Percentiles rank a stretch among this genome's conserved stretches.
Conservation (phyloP, 495 filamentous ascomycete genomes). For the Aspergillus kassunensis region DNA sequence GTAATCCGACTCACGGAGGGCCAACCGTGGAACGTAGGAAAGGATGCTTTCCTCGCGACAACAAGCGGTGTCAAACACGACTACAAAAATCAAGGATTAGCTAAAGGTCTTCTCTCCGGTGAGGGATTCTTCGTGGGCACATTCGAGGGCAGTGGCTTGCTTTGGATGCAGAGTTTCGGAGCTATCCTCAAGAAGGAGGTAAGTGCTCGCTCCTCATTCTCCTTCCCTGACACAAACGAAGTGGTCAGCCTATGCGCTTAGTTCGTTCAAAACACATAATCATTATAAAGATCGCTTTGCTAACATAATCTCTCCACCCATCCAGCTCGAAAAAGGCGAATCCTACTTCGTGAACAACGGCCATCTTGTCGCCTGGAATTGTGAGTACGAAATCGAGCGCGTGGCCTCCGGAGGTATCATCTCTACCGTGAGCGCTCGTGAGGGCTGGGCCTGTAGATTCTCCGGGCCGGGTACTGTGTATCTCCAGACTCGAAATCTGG, state of each 20-base stretch:
- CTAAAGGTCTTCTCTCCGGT: conserved; percentile 89
- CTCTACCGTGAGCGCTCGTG: conserved; percentile 68
- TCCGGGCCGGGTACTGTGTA: conserved; percentile 90
- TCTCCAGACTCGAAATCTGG: conserved; percentile 85
- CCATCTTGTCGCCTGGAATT: conserved; percentile 96
- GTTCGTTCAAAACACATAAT: too few species aligned
- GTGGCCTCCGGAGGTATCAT: conserved; percentile 87
- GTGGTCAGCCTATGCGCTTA: too few species aligned
- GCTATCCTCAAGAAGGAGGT: conserved; percentile 96
- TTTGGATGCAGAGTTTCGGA: conserved; percentile 90
- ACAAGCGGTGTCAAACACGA: conserved; percentile 79
- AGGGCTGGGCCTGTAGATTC: conserved; percentile 93
- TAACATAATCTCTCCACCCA: not conserved
- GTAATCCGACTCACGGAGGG: conserved; percentile 65
- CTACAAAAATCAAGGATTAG: conserved; percentile 80
- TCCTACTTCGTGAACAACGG: conserved; percentile 93
- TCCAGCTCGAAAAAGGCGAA: conserved; percentile 68
- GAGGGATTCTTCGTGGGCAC: conserved; percentile 92
- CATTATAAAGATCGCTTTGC: too few species aligned
- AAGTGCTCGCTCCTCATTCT: not conserved
- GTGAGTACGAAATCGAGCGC: conserved; percentile 82
- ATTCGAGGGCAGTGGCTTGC: conserved; percentile 69
- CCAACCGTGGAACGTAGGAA: conserved; percentile 73
- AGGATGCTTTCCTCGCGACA: conserved; percentile 71
- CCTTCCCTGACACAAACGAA: too few species aligned